phyloP scores from a whole-genome alignment of 1,139 yeast species.

The Pichia sp. region DNA sequence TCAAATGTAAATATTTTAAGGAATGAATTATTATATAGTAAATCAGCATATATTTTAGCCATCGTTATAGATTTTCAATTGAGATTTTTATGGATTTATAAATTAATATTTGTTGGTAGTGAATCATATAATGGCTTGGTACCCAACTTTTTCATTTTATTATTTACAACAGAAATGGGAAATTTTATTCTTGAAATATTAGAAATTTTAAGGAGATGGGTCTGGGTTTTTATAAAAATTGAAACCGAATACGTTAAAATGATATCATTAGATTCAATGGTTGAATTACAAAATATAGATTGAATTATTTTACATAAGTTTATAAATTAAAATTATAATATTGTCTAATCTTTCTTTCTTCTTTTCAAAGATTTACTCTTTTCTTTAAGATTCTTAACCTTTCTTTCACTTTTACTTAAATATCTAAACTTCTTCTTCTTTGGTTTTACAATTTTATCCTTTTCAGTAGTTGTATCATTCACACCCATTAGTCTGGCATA shows the following conservation, averaged over 20 bases:
- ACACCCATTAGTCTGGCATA: conserved; percentile 59
- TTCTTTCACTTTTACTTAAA: conserved; percentile 72
- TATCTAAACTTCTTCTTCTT: conserved; percentile 84
- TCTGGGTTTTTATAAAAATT: conserved; percentile 82
- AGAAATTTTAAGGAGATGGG: conserved; percentile 77
- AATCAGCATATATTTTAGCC: conserved; percentile 44
- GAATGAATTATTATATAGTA: conserved; percentile 31
- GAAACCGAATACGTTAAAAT: conserved; percentile 64
- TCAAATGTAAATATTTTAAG: conserved; percentile 20
- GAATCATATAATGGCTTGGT: conserved; percentile 2
- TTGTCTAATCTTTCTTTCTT: conserved; percentile 12
- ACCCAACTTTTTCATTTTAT: conserved; percentile 20
- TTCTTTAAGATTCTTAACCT: conserved; percentile 58
- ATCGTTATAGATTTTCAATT: conserved; percentile 54
- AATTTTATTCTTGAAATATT: conserved; percentile 58
- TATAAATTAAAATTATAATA: background rate
- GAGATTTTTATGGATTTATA: conserved; percentile 72
- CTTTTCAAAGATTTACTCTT: conserved; percentile 19
- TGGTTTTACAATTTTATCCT: conserved; percentile 32
- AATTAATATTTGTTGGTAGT: conserved; percentile 27
- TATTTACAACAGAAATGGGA: conserved; percentile 54
- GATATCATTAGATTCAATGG: conserved; percentile 10
- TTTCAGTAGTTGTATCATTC: conserved; percentile 17
- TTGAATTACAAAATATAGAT: conserved; percentile 20
- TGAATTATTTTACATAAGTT: background rate